Evolutionary conservation across 805 yeast genomes (phyloP).

Genomic region (Nakazawaea anatomiae): DNA sequence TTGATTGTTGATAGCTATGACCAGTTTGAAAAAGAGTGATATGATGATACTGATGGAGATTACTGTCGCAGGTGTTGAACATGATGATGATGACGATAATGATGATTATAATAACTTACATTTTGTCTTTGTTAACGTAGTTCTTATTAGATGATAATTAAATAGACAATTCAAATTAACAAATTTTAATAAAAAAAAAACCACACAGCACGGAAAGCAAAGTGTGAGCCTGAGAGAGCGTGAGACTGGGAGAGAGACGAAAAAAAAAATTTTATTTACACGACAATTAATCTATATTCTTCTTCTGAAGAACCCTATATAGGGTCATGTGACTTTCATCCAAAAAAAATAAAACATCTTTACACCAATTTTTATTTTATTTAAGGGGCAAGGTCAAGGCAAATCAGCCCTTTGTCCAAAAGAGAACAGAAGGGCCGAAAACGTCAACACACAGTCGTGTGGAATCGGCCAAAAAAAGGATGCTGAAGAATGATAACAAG

Average conservation of each 20-base stretch:
- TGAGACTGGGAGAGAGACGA: background rate
- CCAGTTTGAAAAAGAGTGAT: too few species aligned
- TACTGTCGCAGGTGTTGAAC: background rate
- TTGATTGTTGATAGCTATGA: too few species aligned
- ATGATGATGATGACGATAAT: background rate
- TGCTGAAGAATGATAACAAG: too few species aligned
- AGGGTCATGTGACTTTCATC: background rate
- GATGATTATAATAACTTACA: constrained; percentile 12
- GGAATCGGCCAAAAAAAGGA: too few species aligned
- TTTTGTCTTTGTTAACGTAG: background rate
- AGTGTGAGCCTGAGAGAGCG: too few species aligned
- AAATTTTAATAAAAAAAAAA: background rate
- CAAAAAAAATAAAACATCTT: background rate
- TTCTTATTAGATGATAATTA: background rate
- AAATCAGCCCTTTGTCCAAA: too few species aligned
- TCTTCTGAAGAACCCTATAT: background rate
- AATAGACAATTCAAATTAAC: background rate
- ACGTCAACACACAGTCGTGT: too few species aligned
- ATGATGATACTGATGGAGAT: constrained; percentile 11
- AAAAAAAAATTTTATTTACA: background rate
- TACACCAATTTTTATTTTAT: background rate
- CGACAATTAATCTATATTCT: background rate
- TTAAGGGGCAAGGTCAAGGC: too few species aligned
- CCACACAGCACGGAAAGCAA: background rate
- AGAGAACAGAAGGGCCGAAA: too few species aligned